These are phyloP conservation scores for carrot (Daucus carota) DNA, from an alignment of 129 eudicot genomes.

Conservation along the genomic window DNA sequence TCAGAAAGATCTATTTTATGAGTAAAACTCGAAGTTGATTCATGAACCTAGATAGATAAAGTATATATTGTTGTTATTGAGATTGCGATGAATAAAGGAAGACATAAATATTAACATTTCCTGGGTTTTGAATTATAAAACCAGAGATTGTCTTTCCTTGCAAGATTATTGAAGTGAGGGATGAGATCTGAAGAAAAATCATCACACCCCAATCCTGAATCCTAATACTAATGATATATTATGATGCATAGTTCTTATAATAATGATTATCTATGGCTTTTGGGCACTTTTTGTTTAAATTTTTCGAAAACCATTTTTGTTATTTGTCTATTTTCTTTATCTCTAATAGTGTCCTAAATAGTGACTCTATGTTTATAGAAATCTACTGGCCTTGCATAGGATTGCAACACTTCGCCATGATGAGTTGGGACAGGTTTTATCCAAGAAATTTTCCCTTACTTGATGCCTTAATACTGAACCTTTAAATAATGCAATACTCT, in stretches of 20 bases:
- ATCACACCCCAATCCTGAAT: neutral
- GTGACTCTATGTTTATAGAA: constrained; percentile 30
- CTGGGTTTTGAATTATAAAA: neutral
- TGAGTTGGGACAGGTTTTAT: constrained; percentile 93
- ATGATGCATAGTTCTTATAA: neutral
- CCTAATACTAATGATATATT: neutral
- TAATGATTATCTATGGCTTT: neutral
- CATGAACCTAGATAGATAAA: neutral
- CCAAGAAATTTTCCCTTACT: neutral
- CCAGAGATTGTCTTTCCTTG: neutral
- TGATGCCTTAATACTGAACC: constrained; percentile 11
- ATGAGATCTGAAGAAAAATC: neutral
- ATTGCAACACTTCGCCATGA: constrained; percentile 89
- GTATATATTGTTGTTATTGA: neutral
- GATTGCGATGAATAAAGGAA: neutral
- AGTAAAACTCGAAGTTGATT: neutral
- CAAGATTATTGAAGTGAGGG: neutral
- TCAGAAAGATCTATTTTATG: neutral
- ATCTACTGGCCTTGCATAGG: constrained; percentile 86
- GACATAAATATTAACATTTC: too few relatives aligned
- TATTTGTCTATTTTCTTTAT: neutral
- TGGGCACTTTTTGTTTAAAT: too few relatives aligned
- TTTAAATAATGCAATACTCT: neutral
- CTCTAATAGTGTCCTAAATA: constrained; percentile 9
- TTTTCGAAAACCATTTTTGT: neutral